Evolutionary conservation across 2,329 filamentous ascomycete species (phyloP).

Genomic region (Helotiales sp.): DNA sequence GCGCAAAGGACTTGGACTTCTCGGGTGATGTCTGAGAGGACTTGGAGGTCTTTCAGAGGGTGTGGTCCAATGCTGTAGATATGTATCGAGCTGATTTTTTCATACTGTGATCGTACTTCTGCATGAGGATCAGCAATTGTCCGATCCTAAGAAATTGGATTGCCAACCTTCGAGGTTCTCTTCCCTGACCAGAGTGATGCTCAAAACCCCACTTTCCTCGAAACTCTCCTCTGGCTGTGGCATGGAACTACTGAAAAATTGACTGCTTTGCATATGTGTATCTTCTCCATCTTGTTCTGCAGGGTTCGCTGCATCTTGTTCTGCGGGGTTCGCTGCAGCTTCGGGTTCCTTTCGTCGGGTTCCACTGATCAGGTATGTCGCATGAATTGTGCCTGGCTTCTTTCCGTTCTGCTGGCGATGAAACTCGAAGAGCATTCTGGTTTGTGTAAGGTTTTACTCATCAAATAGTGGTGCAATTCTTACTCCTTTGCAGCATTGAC

Average conservation of each 20-base stretch:
- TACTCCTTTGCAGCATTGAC: slow-evolving; percentile 89
- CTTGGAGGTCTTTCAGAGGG: slow-evolving; percentile 68
- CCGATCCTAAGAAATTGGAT: slow-evolving; percentile 35
- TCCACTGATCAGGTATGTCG: slow-evolving; percentile 88
- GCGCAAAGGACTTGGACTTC: slow-evolving; percentile 57
- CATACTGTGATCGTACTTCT: slow-evolving; percentile 69
- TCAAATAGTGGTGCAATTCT: no score
- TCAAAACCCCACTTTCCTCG: slow-evolving; percentile 54
- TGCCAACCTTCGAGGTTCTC: slow-evolving; percentile 61
- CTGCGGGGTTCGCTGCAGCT: slow-evolving; percentile 39
- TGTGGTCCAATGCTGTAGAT: slow-evolving; percentile 81
- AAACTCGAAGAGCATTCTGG: slow-evolving; percentile 85
- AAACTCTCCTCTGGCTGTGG: slow-evolving; percentile 52
- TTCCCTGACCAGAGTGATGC: slow-evolving; percentile 69
- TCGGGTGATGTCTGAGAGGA: slow-evolving; percentile 68
- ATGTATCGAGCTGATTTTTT: slow-evolving; percentile 76
- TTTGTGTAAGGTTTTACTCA: slow-evolving; percentile 20
- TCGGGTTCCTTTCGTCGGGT: slow-evolving; percentile 47
- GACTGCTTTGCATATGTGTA: slow-evolving; percentile 65
- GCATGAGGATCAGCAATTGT: slow-evolving; percentile 12
- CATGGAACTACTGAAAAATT: slow-evolving; percentile 66
- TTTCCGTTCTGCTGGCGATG: slow-evolving; percentile 75
- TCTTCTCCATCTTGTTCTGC: slow-evolving; percentile 60
- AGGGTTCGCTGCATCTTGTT: slow-evolving; percentile 49
- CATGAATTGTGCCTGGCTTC: slow-evolving; percentile 74